Percentiles rank a stretch among this genome's conserved stretches.
These are phyloP conservation scores for Aspergillus melleus DNA, from an alignment of 2,329 filamentous ascomycete genomes.

Conservation along the genomic window DNA sequence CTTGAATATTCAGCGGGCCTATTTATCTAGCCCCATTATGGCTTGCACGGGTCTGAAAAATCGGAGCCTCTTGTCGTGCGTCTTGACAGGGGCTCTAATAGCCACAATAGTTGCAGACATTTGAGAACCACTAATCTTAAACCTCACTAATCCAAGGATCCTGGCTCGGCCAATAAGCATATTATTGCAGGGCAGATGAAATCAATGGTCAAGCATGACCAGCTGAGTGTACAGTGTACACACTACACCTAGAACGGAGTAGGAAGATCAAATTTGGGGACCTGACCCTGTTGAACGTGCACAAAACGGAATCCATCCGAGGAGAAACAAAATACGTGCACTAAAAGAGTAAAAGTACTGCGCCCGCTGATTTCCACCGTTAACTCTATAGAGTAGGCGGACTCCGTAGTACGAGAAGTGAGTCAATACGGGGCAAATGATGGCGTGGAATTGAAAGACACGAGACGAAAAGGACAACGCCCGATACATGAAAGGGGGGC, in stretches of 20 bases:
- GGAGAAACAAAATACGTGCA: neutral
- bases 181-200: neutral
- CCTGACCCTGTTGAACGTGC: neutral
- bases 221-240: neutral
- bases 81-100: too few species aligned
- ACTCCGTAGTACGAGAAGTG: neutral
- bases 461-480: neutral
- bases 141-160: neutral
- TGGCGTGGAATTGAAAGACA: neutral
- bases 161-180: neutral
- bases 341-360: neutral
- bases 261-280: neutral
- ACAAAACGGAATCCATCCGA: neutral
- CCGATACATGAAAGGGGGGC: too few species aligned
- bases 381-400: neutral
- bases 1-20: neutral
- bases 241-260: neutral
- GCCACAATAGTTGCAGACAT: too few species aligned
- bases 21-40: neutral
- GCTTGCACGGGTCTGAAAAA: neutral
- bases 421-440: neutral
- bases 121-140: neutral
- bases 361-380: neutral
- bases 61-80: neutral
- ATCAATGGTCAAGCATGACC: neutral